Base-by-base conservation (phyloP, 108 stramenopile species). In the Fragilariopsis cylindrus region DNA sequence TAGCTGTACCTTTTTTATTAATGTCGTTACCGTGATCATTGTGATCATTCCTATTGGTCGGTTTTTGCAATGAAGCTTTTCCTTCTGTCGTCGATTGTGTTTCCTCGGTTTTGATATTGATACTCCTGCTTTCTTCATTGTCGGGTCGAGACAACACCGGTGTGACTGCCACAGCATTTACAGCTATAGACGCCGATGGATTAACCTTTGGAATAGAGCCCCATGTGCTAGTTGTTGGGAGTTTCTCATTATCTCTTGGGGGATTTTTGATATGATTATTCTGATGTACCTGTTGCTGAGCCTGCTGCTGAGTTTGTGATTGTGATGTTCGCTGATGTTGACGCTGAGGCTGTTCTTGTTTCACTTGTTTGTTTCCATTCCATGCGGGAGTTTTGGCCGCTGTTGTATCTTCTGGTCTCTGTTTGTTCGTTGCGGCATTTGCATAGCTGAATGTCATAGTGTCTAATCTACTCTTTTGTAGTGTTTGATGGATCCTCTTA, bases 361-460 rank as follows among this genome's bases (percentile, higher is more conserved):
- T 12, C 15, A 53, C 52, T 12, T 15, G 12, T 53, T n/a, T 53
- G 52, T 53, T 53, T 12, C 12, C 15, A 15, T 53, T 12, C 15
- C 15, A n/a, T 12, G 52, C 12, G 52, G n/a, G 52, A 53, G 15
- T 12, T 15, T n/a, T 12, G 52, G n/a, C 12, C 52, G 30, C 30
- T 30, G 30, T 30, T 30, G 30, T 30, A 30, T 30, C 30, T 30
- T 30, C 30, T 30, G 30, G 30, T n/a, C 15, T n/a, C 52, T n/a
- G 52, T 53, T 53, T 53, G n/a, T 53, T 53, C 52, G 12, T 53
- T n/a, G n/a, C 15, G n/a, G 52, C 52, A 53, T 53, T n/a, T n/a
- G 15, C 52, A 53, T 53, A 53, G n/a, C 52, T 53, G 52, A n/a
- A 53, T n/a, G 52, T 15, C 52, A 30, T 30, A 30, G 30, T 30